These are phyloP conservation scores for Phyllosticta citriasiana DNA, from an alignment of 2,329 filamentous ascomycete species.

Conservation along the genomic window DNA sequence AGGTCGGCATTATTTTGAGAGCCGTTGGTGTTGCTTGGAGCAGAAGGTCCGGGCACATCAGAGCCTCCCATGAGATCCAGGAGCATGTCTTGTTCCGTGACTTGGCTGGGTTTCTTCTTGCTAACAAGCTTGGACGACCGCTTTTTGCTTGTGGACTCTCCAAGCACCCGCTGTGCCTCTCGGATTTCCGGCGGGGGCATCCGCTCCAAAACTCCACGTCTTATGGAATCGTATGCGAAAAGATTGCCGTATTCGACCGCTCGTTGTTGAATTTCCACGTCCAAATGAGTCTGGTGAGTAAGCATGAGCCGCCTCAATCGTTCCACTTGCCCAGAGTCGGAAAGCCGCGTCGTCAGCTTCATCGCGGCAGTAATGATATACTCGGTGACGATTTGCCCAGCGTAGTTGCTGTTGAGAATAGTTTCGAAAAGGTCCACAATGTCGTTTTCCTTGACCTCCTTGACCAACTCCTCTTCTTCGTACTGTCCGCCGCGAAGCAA, in stretches of 20 bases:
- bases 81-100: constrained; percentile 82
- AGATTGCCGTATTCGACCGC: constrained; percentile 92
- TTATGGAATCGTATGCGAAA: constrained; percentile 81
- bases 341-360: constrained; percentile 84
- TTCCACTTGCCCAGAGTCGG: constrained; percentile 76
- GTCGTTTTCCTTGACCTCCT: constrained; percentile 75
- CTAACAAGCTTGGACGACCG: constrained; percentile 49
- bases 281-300: constrained; percentile 72
- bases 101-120: constrained; percentile 66
- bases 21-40: constrained; percentile 45
- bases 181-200: constrained; percentile 98
- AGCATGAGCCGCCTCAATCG: constrained; percentile 70
- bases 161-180: constrained; percentile 84
- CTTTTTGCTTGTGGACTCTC: constrained; percentile 54
- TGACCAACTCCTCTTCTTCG: constrained; percentile 84
- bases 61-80: constrained; percentile 83
- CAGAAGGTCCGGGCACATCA: constrained; percentile 49
- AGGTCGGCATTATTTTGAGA: constrained; percentile 72
- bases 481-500: constrained; percentile 84
- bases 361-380: constrained; percentile 93
- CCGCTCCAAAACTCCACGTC: constrained; percentile 84
- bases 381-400: constrained; percentile 80
- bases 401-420: constrained; percentile 91
- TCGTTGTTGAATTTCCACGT: constrained; percentile 92
- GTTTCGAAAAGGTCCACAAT: constrained; percentile 86